Evolutionary conservation across 2,329 filamentous ascomycete species (phyloP).

Genomic region (Cercospora janseana): DNA sequence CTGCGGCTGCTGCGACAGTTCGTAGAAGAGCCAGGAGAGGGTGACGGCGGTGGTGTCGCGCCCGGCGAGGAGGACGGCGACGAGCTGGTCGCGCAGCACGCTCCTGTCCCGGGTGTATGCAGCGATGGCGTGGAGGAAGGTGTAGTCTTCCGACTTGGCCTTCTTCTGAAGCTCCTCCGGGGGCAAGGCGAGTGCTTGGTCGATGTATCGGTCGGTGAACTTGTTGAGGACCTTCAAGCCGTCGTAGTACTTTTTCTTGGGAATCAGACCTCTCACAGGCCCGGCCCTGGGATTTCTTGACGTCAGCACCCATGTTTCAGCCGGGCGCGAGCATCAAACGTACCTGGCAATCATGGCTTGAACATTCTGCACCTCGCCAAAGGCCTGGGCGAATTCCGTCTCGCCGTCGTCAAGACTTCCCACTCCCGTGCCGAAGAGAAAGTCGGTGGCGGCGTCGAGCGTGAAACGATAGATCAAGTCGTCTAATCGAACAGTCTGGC

Average conservation of each 20-base stretch:
- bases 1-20: slow-evolving; percentile 69
- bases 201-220: slow-evolving; percentile 77
- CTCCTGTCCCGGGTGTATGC: slow-evolving; percentile 67
- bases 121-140: slow-evolving; percentile 82
- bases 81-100: slow-evolving; percentile 78
- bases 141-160: slow-evolving; percentile 70
- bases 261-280: slow-evolving; percentile 62
- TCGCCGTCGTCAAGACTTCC: slow-evolving; percentile 57
- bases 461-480: slow-evolving; percentile 83
- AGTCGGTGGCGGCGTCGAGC: slow-evolving; percentile 82
- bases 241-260: slow-evolving; percentile 61
- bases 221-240: slow-evolving; percentile 68
- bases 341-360: slow-evolving; percentile 64
- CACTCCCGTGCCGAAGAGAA: slow-evolving; percentile 75
- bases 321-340: background rate
- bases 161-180: slow-evolving; percentile 71
- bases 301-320: background rate
- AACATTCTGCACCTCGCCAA: slow-evolving; percentile 72
- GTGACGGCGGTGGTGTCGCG: slow-evolving; percentile 83
- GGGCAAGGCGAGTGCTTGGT: slow-evolving; percentile 66
- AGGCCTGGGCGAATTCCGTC: slow-evolving; percentile 74
- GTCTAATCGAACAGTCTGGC: slow-evolving; percentile 64
- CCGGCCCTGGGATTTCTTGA: slow-evolving; percentile 44
- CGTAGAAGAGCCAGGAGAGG: slow-evolving; percentile 78
- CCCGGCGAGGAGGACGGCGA: slow-evolving; percentile 78